phyloP scores from a whole-genome alignment of 1,139 yeast genomes.

The Sugiyamaella sp. region DNA sequence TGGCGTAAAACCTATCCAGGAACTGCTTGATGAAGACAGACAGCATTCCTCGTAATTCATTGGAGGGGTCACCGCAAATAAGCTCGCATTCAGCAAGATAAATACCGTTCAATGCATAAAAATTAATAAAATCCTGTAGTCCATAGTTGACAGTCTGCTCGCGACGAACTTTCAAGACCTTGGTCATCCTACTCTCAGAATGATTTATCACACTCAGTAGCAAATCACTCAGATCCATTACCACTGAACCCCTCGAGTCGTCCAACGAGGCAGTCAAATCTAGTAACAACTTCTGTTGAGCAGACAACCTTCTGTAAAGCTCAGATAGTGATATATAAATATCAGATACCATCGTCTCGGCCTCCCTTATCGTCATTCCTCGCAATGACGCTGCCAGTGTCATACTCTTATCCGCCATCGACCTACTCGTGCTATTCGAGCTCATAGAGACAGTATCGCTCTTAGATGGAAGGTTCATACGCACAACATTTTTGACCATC shows the following conservation, averaged over 20 bases:
- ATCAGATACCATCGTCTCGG: constrained; percentile 66
- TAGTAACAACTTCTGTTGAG: constrained; percentile 77
- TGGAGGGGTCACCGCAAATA: constrained; percentile 71
- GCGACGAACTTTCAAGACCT: constrained; percentile 75
- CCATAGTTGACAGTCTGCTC: constrained; percentile 66
- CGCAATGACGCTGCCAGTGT: constrained; percentile 59
- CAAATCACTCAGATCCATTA: constrained; percentile 45
- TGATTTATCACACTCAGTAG: constrained; percentile 69
- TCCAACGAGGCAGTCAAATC: constrained; percentile 67
- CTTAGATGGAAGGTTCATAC: constrained; percentile 59
- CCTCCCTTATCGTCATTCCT: constrained; percentile 70
- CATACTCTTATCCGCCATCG: constrained; percentile 39
- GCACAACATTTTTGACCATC: constrained; percentile 75
- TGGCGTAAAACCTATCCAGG: constrained; percentile 59
- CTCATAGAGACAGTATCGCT: constrained; percentile 34
- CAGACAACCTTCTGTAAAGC: constrained; percentile 69
- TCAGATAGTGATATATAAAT: constrained; percentile 70
- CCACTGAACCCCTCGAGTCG: constrained; percentile 25
- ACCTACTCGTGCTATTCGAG: constrained; percentile 32
- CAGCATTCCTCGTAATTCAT: constrained; percentile 66
- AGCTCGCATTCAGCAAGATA: constrained; percentile 85
- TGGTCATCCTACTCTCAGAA: constrained; percentile 76
- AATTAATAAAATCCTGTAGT: constrained; percentile 56
- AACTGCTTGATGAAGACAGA: constrained; percentile 68
- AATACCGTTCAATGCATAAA: constrained; percentile 66